Conservation (phyloP, 495 filamentous ascomycete genomes). For the Xylaria scruposa region DNA sequence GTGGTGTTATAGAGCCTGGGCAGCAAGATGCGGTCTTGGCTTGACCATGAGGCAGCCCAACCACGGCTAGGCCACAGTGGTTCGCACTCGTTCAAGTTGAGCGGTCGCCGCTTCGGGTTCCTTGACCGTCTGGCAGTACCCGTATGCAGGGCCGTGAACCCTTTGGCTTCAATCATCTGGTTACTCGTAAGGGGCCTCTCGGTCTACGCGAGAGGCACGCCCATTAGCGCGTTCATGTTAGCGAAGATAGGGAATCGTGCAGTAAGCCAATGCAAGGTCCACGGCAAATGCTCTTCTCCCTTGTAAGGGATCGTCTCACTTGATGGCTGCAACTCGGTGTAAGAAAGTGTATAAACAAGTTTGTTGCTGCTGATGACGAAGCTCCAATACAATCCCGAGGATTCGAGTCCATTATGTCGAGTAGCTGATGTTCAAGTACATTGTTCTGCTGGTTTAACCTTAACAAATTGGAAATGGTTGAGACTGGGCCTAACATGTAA, state of each 20-base stretch:
- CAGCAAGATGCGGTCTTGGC: constrained; percentile 6
- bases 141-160: constrained; percentile 6
- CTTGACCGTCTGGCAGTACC: background rate
- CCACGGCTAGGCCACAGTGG: background rate
- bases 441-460: background rate
- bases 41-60: background rate
- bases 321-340: background rate
- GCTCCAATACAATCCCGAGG: background rate
- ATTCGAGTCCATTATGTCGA: background rate
- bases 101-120: constrained; percentile 8
- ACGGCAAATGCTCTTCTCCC: constrained; percentile 14
- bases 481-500: background rate
- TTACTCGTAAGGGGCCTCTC: background rate
- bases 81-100: background rate
- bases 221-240: background rate
- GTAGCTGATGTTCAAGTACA: background rate
- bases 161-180: background rate
- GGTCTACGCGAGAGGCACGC: background rate
- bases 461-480: background rate
- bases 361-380: background rate
- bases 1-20: background rate
- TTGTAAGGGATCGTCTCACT: background rate
- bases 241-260: constrained; percentile 1
- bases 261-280: background rate
- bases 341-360: background rate